Percentiles rank a stretch among this genome's conserved stretches.
Conservation (phyloP, 345 rosid genomes). For the Eucalyptus cloeziana region DNA sequence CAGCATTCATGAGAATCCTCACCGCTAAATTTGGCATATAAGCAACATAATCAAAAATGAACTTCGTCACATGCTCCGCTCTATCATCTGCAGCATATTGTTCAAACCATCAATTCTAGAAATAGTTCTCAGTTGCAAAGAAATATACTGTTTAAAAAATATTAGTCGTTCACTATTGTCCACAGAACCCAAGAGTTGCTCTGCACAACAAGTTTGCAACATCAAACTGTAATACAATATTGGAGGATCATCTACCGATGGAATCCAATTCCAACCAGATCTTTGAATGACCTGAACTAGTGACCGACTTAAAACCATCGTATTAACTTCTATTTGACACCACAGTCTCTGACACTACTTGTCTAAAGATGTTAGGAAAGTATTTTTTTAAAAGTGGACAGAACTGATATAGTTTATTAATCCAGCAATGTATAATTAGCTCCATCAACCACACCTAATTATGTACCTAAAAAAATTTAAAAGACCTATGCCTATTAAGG, state of each 20-base stretch:
- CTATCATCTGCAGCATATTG: conserved; percentile 34
- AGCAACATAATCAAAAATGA: conserved; percentile 44
- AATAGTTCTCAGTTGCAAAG: neutral
- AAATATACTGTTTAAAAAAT: neutral
- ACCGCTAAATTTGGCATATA: conserved; percentile 57
- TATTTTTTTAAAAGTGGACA: neutral
- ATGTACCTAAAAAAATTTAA: neutral
- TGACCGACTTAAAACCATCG: neutral
- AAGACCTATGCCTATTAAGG: neutral
- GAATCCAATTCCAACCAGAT: neutral
- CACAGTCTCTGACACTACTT: neutral
- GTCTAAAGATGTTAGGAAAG: neutral
- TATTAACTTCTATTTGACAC: neutral
- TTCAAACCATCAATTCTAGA: neutral
- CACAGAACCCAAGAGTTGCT: neutral
- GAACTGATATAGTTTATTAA: neutral
- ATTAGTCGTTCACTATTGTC: neutral
- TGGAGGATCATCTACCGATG: neutral
- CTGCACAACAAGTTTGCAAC: neutral
- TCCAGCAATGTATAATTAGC: neutral
- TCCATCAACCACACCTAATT: neutral
- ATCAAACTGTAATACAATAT: neutral
- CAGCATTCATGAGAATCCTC: conserved; percentile 47
- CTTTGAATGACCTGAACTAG: neutral
- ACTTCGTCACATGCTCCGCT: conserved; percentile 30